Conservation (phyloP, 2,329 filamentous ascomycete species). For the Didymella exigua region DNA sequence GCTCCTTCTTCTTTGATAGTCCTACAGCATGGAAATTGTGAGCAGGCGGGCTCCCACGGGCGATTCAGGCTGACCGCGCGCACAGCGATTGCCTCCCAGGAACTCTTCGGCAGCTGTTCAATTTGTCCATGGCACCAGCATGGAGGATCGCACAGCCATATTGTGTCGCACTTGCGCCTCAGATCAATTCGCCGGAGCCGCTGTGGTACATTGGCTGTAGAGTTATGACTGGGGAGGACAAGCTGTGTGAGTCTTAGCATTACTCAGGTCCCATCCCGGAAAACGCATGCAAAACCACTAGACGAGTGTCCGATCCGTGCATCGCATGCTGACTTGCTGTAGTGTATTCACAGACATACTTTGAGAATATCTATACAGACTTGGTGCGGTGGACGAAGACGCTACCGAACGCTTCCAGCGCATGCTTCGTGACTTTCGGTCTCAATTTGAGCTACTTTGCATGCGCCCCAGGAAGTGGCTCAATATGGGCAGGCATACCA, state of each 20-base stretch:
- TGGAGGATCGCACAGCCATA: constrained; percentile 44
- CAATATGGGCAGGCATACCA: constrained; percentile 43
- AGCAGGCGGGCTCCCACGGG: constrained; percentile 7
- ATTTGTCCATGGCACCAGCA: constrained; percentile 37
- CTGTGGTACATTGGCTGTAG: constrained; percentile 45
- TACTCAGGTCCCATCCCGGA: constrained; percentile 1
- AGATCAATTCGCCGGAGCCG: constrained; percentile 33
- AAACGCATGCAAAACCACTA: constrained; percentile 6
- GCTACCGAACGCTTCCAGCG: constrained; percentile 34
- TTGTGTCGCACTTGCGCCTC: constrained; percentile 42
- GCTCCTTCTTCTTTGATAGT: constrained; percentile 46
- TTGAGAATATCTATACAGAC: constrained; percentile 41
- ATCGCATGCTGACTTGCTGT: constrained; percentile 17
- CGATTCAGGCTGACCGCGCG: constrained; percentile 24
- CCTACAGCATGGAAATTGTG: constrained; percentile 47
- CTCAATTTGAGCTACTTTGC: constrained; percentile 41
- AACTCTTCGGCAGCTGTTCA: constrained; percentile 43
- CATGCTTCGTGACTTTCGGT: constrained; percentile 43
- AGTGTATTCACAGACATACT: constrained; percentile 43
- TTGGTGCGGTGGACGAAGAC: constrained; percentile 39
- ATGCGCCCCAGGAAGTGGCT: constrained; percentile 37
- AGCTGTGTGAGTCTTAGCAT: constrained; percentile 39
- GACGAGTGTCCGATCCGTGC: neutral
- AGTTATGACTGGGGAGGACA: constrained; percentile 41
- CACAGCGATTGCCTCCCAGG: constrained; percentile 42